Percentiles rank a stretch among this genome's conserved stretches.
Conservation (phyloP, 1,139 yeast species). For the Saccharomyces pastorianus region DNA sequence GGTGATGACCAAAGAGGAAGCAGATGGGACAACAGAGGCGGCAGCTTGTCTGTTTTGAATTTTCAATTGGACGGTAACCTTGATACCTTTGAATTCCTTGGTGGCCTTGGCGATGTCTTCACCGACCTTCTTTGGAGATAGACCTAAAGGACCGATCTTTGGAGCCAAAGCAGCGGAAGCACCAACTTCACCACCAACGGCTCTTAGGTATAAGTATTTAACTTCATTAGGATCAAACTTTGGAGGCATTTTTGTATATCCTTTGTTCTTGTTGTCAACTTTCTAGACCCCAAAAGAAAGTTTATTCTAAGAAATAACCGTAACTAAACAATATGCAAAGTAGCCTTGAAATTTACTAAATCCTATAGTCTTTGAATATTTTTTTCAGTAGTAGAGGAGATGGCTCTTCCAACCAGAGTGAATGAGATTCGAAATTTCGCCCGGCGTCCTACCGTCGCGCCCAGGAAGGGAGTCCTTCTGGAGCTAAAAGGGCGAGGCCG, state of each 20-base stretch:
- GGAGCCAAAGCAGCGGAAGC: conserved; percentile 99
- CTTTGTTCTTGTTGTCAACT: conserved; percentile 1
- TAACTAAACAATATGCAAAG: not conserved
- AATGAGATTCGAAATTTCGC: not conserved
- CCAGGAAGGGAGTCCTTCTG: not conserved
- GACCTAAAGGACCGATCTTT: conserved; percentile 99
- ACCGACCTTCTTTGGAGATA: conserved; percentile 99
- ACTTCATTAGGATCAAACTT: conserved; percentile 98
- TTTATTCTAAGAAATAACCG: not conserved
- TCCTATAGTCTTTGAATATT: not conserved
- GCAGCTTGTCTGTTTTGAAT: conserved; percentile 99
- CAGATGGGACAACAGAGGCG: conserved; percentile 98
- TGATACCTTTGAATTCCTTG: conserved; percentile 97
- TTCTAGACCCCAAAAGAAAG: conserved; percentile 1
- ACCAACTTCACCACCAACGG: conserved; percentile 99
- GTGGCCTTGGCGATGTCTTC: conserved; percentile 99
- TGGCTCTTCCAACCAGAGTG: not conserved
- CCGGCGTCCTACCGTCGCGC: not conserved
- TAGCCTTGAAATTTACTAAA: not conserved
- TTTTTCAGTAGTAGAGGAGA: not conserved
- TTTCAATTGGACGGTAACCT: conserved; percentile 96
- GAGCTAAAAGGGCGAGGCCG: not conserved
- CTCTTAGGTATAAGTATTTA: conserved; percentile 97
- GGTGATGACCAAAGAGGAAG: conserved; percentile 96
- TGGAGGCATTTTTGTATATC: conserved; percentile 59